Evolutionary conservation across 1,139 yeast genomes (phyloP), one percentile per base, ranked within the genome.

Genomic region (Geotrichum histeridarum): DNA sequence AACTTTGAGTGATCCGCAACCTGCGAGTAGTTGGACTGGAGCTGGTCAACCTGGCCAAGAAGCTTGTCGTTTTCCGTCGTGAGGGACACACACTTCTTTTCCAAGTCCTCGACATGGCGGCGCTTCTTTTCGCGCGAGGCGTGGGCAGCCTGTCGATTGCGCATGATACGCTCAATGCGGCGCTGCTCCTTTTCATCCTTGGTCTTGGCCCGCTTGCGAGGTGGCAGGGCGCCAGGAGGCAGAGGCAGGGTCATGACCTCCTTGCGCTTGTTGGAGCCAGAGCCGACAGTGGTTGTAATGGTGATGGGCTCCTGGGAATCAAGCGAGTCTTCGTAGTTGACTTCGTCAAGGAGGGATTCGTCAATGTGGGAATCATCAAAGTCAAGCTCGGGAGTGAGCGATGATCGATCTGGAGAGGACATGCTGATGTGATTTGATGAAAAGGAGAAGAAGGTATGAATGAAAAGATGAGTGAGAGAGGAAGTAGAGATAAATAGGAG

Each of bases 141-240:
- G 69, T 93, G 98, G 48, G 99, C 99, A 27, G 99, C 98, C 68
- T 93, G 86, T 66, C 99, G 82, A 71, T 93, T 93, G 68, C 99
- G 81, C 68, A 93, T 77, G 54, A 93, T 90, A 56, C 99, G 77
- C 73, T 93, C 98, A 53, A 91, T 82, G 53, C 96, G 80, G 60
- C 99, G 84, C 72, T 91, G 97, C 72, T 93, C 98, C 74, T 91
- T 93, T 73, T 93, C 99, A 71, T 91, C 97, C 64, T 87, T 82
- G 44, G 99, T 93, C 76, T 87, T 89, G 11, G 99, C 99, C 64
- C 98, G 81, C 74, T 93, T 93, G 61, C 99, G 81, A 54, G 98
- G 98, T 32, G 98, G 97, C 59, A 91, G 77, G 35, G 88, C 64
- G 2, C 72, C 73, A 22, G 69, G 67, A 11, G 71, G 72, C 32